phyloP scores from a whole-genome alignment of 2,329 filamentous ascomycete species.

The Bertia moriformis region DNA sequence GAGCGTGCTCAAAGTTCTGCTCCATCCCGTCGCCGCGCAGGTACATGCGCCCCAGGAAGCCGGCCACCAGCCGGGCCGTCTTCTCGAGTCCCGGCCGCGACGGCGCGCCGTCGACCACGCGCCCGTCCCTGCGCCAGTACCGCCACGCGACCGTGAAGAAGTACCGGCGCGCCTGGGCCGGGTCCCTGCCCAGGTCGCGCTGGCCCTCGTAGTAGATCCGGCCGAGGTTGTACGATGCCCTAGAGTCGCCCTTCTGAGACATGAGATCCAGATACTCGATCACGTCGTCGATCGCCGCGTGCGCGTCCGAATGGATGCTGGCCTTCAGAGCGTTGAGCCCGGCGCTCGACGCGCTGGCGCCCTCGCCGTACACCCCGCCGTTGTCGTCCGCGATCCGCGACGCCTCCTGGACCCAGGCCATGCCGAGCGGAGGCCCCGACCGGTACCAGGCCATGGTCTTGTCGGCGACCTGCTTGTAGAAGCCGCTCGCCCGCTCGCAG shows the following conservation, averaged over 20 bases:
- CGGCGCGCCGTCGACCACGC: slow-evolving; percentile 50
- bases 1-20: slow-evolving; percentile 64
- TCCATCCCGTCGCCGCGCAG: slow-evolving; percentile 72
- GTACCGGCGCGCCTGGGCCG: slow-evolving; percentile 62
- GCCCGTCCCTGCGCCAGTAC: slow-evolving; percentile 73
- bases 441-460: slow-evolving; percentile 81
- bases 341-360: slow-evolving; percentile 77
- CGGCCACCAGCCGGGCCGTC: slow-evolving; percentile 68
- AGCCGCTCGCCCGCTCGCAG: slow-evolving; percentile 71
- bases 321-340: slow-evolving; percentile 64
- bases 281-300: slow-evolving; percentile 81
- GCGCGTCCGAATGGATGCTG: slow-evolving; percentile 53
- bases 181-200: slow-evolving; percentile 57
- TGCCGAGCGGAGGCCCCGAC: slow-evolving; percentile 79
- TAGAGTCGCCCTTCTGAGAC: slow-evolving; percentile 77
- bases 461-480: slow-evolving; percentile 87
- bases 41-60: slow-evolving; percentile 79
- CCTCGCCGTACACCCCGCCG: slow-evolving; percentile 88
- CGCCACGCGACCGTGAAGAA: slow-evolving; percentile 67
- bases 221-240: slow-evolving; percentile 73
- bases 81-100: slow-evolving; percentile 53
- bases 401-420: slow-evolving; percentile 60
- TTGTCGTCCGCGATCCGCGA: slow-evolving; percentile 80
- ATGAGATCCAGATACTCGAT: slow-evolving; percentile 86
- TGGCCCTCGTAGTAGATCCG: slow-evolving; percentile 81